phyloP scores from a whole-genome alignment of 192 early-diverging fungal species.

The Mortierella hygrophila region DNA sequence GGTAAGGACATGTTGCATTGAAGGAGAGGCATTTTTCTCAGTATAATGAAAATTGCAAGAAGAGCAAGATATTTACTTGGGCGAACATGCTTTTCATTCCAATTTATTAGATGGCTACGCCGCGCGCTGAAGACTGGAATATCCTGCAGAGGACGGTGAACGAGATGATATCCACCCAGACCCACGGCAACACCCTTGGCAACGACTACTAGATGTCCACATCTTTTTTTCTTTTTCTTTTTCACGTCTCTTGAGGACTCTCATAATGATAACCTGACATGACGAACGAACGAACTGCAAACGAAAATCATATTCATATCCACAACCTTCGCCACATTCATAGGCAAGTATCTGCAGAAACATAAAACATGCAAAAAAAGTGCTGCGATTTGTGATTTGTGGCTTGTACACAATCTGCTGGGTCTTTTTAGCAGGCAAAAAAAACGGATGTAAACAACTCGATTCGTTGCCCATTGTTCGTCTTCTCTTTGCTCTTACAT shows the following conservation, averaged over 20 bases:
- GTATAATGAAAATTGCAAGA: background rate
- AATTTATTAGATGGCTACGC: conserved; percentile 59
- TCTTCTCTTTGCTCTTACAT: background rate
- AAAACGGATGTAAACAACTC: background rate
- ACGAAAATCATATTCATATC: background rate
- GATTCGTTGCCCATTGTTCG: background rate
- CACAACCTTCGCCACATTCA: background rate
- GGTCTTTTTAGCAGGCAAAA: background rate
- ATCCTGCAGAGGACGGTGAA: conserved; percentile 65
- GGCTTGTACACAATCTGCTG: background rate
- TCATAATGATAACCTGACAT: background rate
- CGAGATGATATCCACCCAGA: conserved; percentile 66
- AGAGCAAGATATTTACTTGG: background rate
- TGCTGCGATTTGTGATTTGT: background rate
- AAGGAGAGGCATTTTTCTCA: background rate
- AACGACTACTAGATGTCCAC: conserved; percentile 24
- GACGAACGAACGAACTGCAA: conserved; percentile 8
- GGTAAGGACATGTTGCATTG: conserved; percentile 54
- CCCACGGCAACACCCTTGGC: conserved; percentile 26
- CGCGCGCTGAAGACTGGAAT: conserved; percentile 65
- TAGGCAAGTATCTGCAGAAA: background rate
- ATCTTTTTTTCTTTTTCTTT: background rate
- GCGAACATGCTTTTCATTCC: background rate
- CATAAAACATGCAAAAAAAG: background rate
- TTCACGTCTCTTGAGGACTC: background rate